These are phyloP conservation scores for Rhizopogon vesiculosus DNA, from an alignment of 768 basidiomycete genomes.

Conservation along the genomic window DNA sequence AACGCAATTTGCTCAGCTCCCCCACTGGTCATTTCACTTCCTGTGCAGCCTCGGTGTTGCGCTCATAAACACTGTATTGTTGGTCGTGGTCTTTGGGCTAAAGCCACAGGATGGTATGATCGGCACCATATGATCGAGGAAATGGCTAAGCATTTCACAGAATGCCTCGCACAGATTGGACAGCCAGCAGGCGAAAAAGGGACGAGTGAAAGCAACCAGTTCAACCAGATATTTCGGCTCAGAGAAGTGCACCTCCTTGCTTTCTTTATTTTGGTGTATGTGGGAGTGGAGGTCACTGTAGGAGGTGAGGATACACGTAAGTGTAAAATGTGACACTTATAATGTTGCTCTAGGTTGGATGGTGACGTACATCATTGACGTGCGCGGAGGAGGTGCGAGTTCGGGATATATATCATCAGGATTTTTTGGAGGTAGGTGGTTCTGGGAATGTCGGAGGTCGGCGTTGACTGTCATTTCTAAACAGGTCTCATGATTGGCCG, in stretches of 20 bases:
- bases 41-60: conserved; percentile 62
- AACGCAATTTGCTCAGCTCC: conserved; percentile 42
- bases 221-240: conserved; percentile 40
- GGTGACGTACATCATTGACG: conserved; percentile 49
- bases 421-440: conserved; percentile 24
- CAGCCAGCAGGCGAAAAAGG: conserved; percentile 20
- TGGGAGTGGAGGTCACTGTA: conserved; percentile 48
- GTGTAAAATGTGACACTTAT: background rate
- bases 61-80: conserved; percentile 42
- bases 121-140: background rate
- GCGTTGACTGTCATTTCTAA: background rate
- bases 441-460: background rate
- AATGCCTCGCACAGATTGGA: conserved; percentile 32
- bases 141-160: conserved; percentile 16
- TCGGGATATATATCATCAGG: conserved; percentile 45
- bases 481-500: conserved; percentile 26
- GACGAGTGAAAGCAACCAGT: conserved; percentile 31
- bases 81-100: conserved; percentile 56
- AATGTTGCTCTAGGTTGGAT: conserved; percentile 49
- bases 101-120: conserved; percentile 60
- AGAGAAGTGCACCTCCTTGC: conserved; percentile 42
- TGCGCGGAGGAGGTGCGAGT: conserved; percentile 38
- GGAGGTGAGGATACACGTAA: conserved; percentile 30
- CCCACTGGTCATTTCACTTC: conserved; percentile 37
- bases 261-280: conserved; percentile 40